Conservation (phyloP, 805 yeast genomes). For the Candida nanaspora region DNA sequence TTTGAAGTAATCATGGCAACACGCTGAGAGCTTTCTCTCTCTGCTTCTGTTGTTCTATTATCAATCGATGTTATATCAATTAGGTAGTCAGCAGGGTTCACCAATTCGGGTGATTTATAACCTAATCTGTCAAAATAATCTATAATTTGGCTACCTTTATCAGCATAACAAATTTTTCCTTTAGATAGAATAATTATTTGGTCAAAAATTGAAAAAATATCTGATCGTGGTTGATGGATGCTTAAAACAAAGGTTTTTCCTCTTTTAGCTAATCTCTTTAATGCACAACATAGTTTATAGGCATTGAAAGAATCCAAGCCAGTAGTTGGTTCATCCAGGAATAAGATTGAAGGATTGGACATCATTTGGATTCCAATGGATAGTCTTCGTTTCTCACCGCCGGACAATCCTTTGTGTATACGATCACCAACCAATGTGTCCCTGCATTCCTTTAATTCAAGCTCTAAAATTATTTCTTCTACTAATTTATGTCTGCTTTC, state of each 20-base stretch:
- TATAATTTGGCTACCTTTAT: slow-evolving; percentile 32
- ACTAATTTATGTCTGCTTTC: slow-evolving; percentile 43
- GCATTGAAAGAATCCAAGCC: slow-evolving; percentile 81
- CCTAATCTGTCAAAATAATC: slow-evolving; percentile 45
- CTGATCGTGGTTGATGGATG: slow-evolving; percentile 81
- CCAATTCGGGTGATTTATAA: slow-evolving; percentile 30
- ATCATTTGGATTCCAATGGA: slow-evolving; percentile 74
- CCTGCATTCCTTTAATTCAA: slow-evolving; percentile 60
- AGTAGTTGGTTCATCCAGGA: slow-evolving; percentile 84
- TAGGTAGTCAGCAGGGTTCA: slow-evolving; percentile 57
- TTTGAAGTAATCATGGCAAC: slow-evolving; percentile 25
- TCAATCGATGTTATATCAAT: slow-evolving; percentile 55
- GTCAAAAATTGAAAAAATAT: slow-evolving; percentile 64
- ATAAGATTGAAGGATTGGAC: slow-evolving; percentile 67
- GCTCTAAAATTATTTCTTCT: slow-evolving; percentile 49
- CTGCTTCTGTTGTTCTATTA: slow-evolving; percentile 31
- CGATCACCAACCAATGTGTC: slow-evolving; percentile 51
- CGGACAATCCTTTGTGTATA: slow-evolving; percentile 58
- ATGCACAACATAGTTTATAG: slow-evolving; percentile 49
- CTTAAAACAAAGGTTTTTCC: slow-evolving; percentile 72
- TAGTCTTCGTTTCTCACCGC: slow-evolving; percentile 77
- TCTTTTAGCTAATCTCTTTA: slow-evolving; percentile 46
- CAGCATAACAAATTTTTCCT: slow-evolving; percentile 44
- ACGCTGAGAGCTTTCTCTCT: slow-evolving; percentile 25
- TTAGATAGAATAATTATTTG: slow-evolving; percentile 60